These are phyloP conservation scores for Xylogone sp. DNA, from an alignment of 2,329 filamentous ascomycete genomes.

Conservation along the genomic window DNA sequence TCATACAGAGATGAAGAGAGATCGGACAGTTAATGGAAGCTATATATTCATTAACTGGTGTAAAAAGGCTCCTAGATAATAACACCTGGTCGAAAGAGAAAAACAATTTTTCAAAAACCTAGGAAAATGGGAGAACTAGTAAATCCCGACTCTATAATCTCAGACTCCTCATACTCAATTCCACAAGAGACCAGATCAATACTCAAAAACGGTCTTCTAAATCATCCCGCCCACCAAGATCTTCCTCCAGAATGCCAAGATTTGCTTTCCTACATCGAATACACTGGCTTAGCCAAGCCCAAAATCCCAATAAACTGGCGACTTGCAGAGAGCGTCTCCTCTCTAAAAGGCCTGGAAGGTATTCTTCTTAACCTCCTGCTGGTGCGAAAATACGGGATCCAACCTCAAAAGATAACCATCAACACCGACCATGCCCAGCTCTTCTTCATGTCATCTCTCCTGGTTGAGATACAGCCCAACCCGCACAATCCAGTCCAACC, in stretches of 20 bases:
- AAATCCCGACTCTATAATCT: too few relatives aligned
- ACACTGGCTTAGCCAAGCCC: slow-evolving; percentile 38
- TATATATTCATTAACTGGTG: too few relatives aligned
- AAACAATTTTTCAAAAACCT: too few relatives aligned
- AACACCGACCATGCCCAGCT: slow-evolving; percentile 37
- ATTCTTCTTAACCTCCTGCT: slow-evolving; percentile 40
- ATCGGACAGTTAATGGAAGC: too few relatives aligned
- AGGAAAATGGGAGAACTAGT: too few relatives aligned
- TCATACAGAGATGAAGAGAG: too few relatives aligned
- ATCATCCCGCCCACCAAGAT: neutral
- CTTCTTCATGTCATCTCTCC: slow-evolving; percentile 20
- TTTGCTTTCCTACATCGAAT: slow-evolving; percentile 25
- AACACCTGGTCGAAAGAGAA: too few relatives aligned
- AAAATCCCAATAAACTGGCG: slow-evolving; percentile 51
- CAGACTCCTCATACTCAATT: too few relatives aligned
- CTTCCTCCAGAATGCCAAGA: neutral
- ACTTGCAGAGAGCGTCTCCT: slow-evolving; percentile 47
- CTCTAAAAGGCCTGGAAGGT: slow-evolving; percentile 44
- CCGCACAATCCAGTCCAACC: neutral
- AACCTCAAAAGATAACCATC: slow-evolving; percentile 37
- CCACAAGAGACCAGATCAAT: too few relatives aligned
- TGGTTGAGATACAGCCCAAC: neutral
- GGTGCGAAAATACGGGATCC: slow-evolving; percentile 37
- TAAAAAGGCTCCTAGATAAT: too few relatives aligned
- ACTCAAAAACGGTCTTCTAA: too few relatives aligned